Conservation (phyloP, 805 yeast species). For the Metschnikowia peoriensis region DNA sequence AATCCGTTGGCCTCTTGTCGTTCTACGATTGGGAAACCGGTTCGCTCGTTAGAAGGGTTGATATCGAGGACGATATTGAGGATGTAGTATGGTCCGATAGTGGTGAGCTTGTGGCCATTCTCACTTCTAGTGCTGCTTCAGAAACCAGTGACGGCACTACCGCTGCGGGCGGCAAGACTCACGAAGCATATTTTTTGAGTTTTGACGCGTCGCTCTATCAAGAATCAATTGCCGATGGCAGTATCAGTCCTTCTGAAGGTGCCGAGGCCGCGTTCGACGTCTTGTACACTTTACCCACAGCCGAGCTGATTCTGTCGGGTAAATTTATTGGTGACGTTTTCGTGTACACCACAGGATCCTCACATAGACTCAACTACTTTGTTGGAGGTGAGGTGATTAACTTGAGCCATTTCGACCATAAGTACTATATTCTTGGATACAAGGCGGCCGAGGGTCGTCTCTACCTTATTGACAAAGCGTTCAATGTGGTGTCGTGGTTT, state of each 20-base stretch:
- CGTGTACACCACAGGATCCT: slow-evolving; percentile 77
- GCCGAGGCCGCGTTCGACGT: slow-evolving; percentile 85
- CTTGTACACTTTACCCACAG: slow-evolving; percentile 64
- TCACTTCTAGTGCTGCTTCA: slow-evolving; percentile 34
- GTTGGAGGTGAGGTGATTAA: slow-evolving; percentile 94
- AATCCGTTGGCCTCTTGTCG: slow-evolving; percentile 78
- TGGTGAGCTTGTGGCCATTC: slow-evolving; percentile 82
- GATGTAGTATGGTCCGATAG: slow-evolving; percentile 91
- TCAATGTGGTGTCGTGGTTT: slow-evolving; percentile 76
- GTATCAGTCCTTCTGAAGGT: slow-evolving; percentile 78
- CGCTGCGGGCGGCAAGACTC: slow-evolving; percentile 43
- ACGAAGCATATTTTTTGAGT: slow-evolving; percentile 73
- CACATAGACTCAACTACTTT: slow-evolving; percentile 84
- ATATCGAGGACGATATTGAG: slow-evolving; percentile 68
- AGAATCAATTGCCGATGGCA: slow-evolving; percentile 57
- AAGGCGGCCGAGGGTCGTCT: slow-evolving; percentile 80
- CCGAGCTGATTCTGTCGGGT: slow-evolving; percentile 81
- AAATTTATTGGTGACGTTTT: slow-evolving; percentile 98
- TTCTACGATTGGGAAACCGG: slow-evolving; percentile 96
- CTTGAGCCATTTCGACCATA: slow-evolving; percentile 87
- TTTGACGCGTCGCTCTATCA: slow-evolving; percentile 68
- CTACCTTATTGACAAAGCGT: slow-evolving; percentile 87
- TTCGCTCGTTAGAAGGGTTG: slow-evolving; percentile 78
- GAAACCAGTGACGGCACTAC: slow-evolving; percentile 22
- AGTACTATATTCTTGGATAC: slow-evolving; percentile 84